Percentiles rank a stretch among this genome's conserved stretches.
Evolutionary conservation across 768 basidiomycete genomes (phyloP).

Genomic region (Agaricus blazei): DNA sequence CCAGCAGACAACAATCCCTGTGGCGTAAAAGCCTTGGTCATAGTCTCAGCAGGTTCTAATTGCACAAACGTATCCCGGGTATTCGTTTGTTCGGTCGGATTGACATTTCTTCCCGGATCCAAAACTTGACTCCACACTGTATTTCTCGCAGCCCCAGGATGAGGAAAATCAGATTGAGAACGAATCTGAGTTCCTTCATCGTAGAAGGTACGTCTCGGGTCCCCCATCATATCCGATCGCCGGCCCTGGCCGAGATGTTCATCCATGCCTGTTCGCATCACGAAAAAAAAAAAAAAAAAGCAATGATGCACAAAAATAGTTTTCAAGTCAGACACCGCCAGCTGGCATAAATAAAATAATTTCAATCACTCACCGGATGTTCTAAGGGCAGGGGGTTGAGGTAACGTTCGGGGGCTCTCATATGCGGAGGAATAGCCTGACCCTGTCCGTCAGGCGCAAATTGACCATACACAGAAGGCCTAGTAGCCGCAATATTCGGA

Average conservation of each 20-base stretch:
- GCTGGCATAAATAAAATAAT: not conserved
- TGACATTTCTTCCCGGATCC: conserved; percentile 44
- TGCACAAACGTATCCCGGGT: conserved; percentile 64
- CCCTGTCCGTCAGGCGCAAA: conserved; percentile 21
- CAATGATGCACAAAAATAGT: not conserved
- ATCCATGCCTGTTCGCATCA: conserved; percentile 29
- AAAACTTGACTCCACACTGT: conserved; percentile 88
- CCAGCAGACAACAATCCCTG: conserved; percentile 94
- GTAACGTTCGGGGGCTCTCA: conserved; percentile 60
- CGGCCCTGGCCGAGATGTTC: conserved; percentile 39
- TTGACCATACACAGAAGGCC: conserved; percentile 19
- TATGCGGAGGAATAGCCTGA: conserved; percentile 32
- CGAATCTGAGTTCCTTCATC: conserved; percentile 51
- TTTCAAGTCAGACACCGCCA: not conserved
- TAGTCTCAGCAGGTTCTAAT: conserved; percentile 65
- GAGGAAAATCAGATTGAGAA: conserved; percentile 50
- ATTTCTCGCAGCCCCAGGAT: conserved; percentile 54
- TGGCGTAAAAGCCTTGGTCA: conserved; percentile 93
- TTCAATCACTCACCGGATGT: conserved; percentile 29
- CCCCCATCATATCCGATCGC: conserved; percentile 52
- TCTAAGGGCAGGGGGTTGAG: conserved; percentile 51
- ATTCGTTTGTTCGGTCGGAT: conserved; percentile 30
- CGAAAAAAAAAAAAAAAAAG: conserved; percentile 6
- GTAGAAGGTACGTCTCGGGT: conserved; percentile 50
- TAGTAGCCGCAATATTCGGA: conserved; percentile 2